Base-by-base conservation (phyloP, 2,329 filamentous ascomycete genomes). In the Cadophora malorum region DNA sequence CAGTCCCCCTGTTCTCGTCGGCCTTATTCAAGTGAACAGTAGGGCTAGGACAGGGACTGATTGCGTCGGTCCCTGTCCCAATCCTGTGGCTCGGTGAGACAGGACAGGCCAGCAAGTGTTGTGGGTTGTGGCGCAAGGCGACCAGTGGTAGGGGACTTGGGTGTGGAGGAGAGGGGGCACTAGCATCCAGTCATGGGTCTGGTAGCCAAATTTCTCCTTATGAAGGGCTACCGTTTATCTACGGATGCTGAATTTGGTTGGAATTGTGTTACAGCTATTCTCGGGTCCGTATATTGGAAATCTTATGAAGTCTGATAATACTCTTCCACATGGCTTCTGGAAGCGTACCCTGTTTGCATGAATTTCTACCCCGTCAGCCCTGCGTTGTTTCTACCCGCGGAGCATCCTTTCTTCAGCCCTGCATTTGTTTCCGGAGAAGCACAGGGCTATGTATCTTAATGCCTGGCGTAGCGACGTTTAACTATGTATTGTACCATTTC, bases 101-200 rank as follows among this genome's bases (percentile, higher is more conserved):
- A 49, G 59, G 35, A 45, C n/a, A 21, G 16, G 41, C 41, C 38
- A 35, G 28, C 4, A 31, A 41, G 23, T 23, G 38, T 3, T 31
- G 33, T 56, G 52, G 63, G 50, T 58, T 64, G 63, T 56, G 63
- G 63, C 63, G 63, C 63, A 64, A 64, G 31, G 50, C 38, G 59
- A 53, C 35, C 52, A 58, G 53, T 49, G 55, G 53, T 33, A 56
- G 38, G 23, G 41, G n/a, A 21, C 41, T 33, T 62, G 25, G n/a
- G 16, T 49, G 56, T 59, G 19, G 19, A 49, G 45, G 6, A 21
- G 56, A 59, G 56, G 56, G 31, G 56, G 21, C 21, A 8, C 1
- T 28, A 59, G 21, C 25, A 33, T 28, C n/a, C 4, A 59, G 28
- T 23, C 14, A 25, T 59, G 56, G 35, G 41, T 62, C 47, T 45